These are phyloP conservation scores for Fusarium devonianum DNA, from an alignment of 2,329 filamentous ascomycete species.

Conservation along the genomic window DNA sequence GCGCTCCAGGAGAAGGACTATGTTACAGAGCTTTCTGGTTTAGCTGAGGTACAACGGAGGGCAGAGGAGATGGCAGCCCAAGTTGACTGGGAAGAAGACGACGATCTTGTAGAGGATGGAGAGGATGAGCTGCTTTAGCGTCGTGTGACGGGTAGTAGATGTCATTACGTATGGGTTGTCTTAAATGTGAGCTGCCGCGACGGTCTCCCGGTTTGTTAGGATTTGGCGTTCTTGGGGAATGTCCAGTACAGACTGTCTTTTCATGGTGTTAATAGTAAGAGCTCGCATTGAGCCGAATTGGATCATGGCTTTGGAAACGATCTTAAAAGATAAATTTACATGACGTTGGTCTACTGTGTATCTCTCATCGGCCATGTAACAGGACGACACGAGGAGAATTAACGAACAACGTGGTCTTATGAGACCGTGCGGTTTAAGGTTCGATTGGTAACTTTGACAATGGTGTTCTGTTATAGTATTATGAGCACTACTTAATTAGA, in stretches of 20 bases:
- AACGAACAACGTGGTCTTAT: no score
- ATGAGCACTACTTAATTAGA: no score
- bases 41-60: conserved; percentile 73
- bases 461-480: no score
- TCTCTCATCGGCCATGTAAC: no score
- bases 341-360: no score
- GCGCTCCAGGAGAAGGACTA: conserved; percentile 79
- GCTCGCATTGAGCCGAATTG: no score
- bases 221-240: conserved; percentile 16
- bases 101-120: conserved; percentile 48
- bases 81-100: conserved; percentile 69
- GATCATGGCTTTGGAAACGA: no score
- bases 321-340: no score
- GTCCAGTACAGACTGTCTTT: no score
- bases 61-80: conserved; percentile 60
- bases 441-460: no score
- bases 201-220: conserved; percentile 5
- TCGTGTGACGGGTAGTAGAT: neutral
- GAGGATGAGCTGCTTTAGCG: conserved; percentile 29
- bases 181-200: conserved; percentile 13
- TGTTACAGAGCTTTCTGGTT: conserved; percentile 76
- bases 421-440: no score
- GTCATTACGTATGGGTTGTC: neutral
- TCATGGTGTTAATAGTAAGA: conserved; percentile 8
- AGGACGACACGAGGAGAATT: no score